These are phyloP conservation scores for Fusarium clavum DNA, from an alignment of 2,329 filamentous ascomycete species.

Conservation along the genomic window DNA sequence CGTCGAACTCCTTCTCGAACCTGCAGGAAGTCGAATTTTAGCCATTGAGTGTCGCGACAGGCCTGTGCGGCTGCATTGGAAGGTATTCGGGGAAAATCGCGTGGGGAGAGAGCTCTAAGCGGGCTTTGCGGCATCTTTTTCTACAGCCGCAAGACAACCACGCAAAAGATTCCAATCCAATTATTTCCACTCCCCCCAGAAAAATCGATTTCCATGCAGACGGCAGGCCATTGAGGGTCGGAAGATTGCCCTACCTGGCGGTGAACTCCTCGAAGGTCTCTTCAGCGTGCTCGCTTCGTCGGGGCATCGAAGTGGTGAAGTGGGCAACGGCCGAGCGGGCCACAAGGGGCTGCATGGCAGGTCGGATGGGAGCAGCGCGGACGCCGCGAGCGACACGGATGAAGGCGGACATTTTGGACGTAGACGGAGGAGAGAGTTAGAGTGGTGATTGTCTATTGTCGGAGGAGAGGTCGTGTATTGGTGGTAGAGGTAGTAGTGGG, in stretches of 20 bases:
- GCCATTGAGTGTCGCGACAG: conserved; percentile 45
- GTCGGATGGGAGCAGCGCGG: conserved; percentile 71
- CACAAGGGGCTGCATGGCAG: conserved; percentile 66
- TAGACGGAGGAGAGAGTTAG: conserved; percentile 52
- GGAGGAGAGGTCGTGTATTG: conserved; percentile 32
- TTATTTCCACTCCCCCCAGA: not conserved
- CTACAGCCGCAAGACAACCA: conserved; percentile 21
- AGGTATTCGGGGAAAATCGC: conserved; percentile 46
- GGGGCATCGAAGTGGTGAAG: conserved; percentile 73
- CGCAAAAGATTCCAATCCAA: conserved; percentile 7
- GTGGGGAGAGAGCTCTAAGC: conserved; percentile 41
- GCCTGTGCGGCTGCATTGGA: conserved; percentile 42
- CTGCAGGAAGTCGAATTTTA: conserved; percentile 61
- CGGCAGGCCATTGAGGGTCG: conserved; percentile 31
- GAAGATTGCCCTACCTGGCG: conserved; percentile 77
- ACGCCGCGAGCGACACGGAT: conserved; percentile 78
- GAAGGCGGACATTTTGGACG: conserved; percentile 73
- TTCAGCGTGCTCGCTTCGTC: conserved; percentile 78
- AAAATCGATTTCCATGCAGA: conserved; percentile 11
- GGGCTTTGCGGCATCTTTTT: conserved; percentile 47
- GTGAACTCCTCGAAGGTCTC: conserved; percentile 99
- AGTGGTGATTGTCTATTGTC: conserved; percentile 39
- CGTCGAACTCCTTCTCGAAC: conserved; percentile 99
- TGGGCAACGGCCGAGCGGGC: conserved; percentile 66
- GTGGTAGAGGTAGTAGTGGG: conserved; percentile 43